Evolutionary conservation across 2,329 filamentous ascomycete genomes (phyloP), one percentile per base, ranked within the genome.

Genomic region (Colletotrichum sp.): DNA sequence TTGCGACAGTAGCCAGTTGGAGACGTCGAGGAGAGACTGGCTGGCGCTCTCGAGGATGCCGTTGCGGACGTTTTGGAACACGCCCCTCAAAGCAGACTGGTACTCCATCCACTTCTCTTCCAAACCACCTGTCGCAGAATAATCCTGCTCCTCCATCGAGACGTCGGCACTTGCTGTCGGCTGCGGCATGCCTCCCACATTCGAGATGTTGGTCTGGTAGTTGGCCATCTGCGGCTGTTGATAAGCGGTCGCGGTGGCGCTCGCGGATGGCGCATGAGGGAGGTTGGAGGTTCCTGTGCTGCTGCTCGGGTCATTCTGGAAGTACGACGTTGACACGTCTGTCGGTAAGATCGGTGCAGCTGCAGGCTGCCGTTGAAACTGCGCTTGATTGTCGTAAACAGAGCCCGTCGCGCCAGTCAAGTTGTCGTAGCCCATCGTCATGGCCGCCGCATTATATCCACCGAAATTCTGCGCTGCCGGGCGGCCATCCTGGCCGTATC

Each of bases 331-430:
- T 82, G 93, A 90, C 84, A 95, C 92, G 83, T 88, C 88, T 76
- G 86, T 81, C 55, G 92, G 88, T 84, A 96, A 89, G 86, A 95
- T 94, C 84, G 95, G 94, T 86, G 97, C 91, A 77, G 91, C 92
- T 89, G 94, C 92, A 86, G 93, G 91, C 83, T 95, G 94, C 88
- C 94, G 93, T 82, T 93, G 90, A 87, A 95, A 98, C 82, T 93
- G 93, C 86, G 93, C 90, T 83, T 93, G 92, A 82, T 92, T 88
- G 85, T 96, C 94, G 87, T 98, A 98, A 86, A 93, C 89, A 87
- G 91, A 84, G 86, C 87, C 88, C 32, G 71, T 75, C 24, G 75
- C 72, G 34, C 77, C 77, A 52, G 76, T 63, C 34, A 78, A 55
- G 36, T 76, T 77, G 44, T 78, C 77, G 88, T 98, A 98, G 90